A percentile compares a stretch with the other conserved stretches of the same genome.
Conservation (phyloP, 2,329 filamentous ascomycete species). For the Fusarium sp. region DNA sequence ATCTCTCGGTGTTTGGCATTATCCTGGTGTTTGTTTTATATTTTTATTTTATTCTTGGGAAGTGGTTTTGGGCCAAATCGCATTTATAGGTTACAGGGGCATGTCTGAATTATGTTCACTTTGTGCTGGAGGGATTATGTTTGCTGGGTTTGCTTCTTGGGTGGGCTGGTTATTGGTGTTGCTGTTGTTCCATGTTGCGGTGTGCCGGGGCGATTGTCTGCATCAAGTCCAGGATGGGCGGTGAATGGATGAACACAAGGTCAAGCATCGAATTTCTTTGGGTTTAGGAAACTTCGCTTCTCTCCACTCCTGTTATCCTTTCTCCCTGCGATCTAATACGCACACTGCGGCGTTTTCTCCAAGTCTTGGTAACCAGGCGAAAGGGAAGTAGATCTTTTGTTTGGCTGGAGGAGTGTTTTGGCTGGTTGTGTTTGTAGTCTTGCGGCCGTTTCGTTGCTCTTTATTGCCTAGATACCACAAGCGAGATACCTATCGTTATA, state of each 20-base stretch:
- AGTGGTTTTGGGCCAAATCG: constrained; percentile 32
- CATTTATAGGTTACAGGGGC: constrained; percentile 46
- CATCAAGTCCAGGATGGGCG: constrained; percentile 27
- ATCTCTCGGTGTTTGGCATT: constrained; percentile 41
- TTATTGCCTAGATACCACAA: constrained; percentile 48
- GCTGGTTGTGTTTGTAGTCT: constrained; percentile 46
- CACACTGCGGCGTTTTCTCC: constrained; percentile 12
- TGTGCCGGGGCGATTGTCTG: constrained; percentile 39
- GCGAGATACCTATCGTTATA: constrained; percentile 43
- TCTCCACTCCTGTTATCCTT: constrained; percentile 34
- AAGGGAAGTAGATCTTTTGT: constrained; percentile 22
- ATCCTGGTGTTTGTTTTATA: constrained; percentile 19
- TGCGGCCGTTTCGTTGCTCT: constrained; percentile 47
- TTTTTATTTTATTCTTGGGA: neutral
- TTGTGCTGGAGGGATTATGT: constrained; percentile 32
- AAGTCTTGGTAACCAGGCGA: constrained; percentile 20
- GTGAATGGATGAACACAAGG: constrained; percentile 35
- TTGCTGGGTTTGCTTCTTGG: constrained; percentile 17
- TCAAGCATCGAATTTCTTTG: constrained; percentile 27
- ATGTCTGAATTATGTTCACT: constrained; percentile 37
- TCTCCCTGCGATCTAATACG: constrained; percentile 28
- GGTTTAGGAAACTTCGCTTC: constrained; percentile 33
- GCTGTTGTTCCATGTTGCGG: constrained; percentile 45
- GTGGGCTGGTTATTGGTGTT: constrained; percentile 32
- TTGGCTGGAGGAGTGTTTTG: constrained; percentile 32